Conservation (phyloP, 345 rosid species). For the Aurinia saxatilis region DNA sequence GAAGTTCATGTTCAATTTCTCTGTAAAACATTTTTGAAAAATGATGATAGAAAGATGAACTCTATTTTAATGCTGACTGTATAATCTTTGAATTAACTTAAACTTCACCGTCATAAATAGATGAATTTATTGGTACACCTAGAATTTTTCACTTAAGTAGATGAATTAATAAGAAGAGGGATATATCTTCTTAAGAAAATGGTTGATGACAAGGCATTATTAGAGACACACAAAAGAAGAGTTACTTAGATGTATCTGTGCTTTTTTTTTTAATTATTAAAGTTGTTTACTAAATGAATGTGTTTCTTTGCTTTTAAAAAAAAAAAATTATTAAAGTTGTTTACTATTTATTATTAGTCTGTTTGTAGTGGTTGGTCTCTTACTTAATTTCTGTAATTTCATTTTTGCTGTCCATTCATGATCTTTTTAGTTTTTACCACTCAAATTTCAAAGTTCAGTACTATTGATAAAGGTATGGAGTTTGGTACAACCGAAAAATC, state of each 20-base stretch:
- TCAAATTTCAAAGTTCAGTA: slow-evolving; percentile 7
- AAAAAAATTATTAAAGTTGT: not conserved
- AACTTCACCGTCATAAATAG: no score
- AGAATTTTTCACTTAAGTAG: no score
- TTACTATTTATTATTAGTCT: not conserved
- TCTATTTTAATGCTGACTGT: no score
- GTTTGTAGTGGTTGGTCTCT: slow-evolving; percentile 5
- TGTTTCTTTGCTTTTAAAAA: not conserved
- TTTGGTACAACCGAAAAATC: no score
- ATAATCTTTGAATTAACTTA: no score
- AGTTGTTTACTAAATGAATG: slow-evolving; percentile 26
- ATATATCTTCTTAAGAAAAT: slow-evolving; percentile 16
- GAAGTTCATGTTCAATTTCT: no score
- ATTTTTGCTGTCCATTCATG: slow-evolving; percentile 25
- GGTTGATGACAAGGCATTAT: slow-evolving; percentile 22
- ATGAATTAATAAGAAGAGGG: no score
- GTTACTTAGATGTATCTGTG: slow-evolving; percentile 21
- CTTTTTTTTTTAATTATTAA: no score
- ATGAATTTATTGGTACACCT: no score
- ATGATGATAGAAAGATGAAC: no score
- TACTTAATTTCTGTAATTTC: slow-evolving; percentile 26
- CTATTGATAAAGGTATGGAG: no score
- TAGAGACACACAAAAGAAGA: not conserved
- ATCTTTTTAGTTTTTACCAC: slow-evolving; percentile 1
- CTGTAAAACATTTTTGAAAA: no score